Evolutionary conservation across 805 yeast species (phyloP).

Genomic region (Helenozyma baotianmanensis): DNA sequence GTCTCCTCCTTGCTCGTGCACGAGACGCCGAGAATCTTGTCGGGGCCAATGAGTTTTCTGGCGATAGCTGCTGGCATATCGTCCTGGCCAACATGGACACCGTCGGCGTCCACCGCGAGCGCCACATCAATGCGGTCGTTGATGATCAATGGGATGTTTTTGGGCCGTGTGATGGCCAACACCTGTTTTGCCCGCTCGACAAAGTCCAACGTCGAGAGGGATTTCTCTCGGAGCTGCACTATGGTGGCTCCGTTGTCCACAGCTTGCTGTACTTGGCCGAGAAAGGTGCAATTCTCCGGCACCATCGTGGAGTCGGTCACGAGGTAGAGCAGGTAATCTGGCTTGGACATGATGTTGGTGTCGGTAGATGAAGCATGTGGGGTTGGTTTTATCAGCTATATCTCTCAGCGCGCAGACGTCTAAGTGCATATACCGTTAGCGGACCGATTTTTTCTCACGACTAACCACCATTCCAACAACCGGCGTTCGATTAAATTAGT

Average conservation of each 20-base stretch:
- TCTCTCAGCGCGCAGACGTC: background rate
- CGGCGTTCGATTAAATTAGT: too few relatives aligned
- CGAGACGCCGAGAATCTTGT: slow-evolving; percentile 76
- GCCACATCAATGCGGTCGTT: slow-evolving; percentile 89
- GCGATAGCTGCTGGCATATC: slow-evolving; percentile 67
- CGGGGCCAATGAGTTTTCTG: slow-evolving; percentile 62
- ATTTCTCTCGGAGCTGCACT: slow-evolving; percentile 81
- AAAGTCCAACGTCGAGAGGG: slow-evolving; percentile 62
- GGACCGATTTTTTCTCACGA: too few relatives aligned
- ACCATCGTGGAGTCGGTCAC: slow-evolving; percentile 79
- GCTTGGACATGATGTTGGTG: too few relatives aligned
- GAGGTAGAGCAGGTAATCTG: slow-evolving; percentile 48
- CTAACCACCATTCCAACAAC: too few relatives aligned
- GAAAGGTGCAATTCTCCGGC: slow-evolving; percentile 53
- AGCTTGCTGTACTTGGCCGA: slow-evolving; percentile 59
- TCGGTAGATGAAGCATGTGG: too few relatives aligned
- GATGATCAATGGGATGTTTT: slow-evolving; percentile 71
- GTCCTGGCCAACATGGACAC: slow-evolving; percentile 89
- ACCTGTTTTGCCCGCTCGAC: slow-evolving; percentile 56
- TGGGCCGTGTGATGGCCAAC: slow-evolving; percentile 54
- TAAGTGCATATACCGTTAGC: background rate
- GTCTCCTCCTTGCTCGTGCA: slow-evolving; percentile 59
- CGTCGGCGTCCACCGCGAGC: slow-evolving; percentile 83
- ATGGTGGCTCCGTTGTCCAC: slow-evolving; percentile 71
- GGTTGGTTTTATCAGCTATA: too few relatives aligned